Conservation (phyloP, 208 protist genomes). For the Wallacemonas sp. region DNA sequence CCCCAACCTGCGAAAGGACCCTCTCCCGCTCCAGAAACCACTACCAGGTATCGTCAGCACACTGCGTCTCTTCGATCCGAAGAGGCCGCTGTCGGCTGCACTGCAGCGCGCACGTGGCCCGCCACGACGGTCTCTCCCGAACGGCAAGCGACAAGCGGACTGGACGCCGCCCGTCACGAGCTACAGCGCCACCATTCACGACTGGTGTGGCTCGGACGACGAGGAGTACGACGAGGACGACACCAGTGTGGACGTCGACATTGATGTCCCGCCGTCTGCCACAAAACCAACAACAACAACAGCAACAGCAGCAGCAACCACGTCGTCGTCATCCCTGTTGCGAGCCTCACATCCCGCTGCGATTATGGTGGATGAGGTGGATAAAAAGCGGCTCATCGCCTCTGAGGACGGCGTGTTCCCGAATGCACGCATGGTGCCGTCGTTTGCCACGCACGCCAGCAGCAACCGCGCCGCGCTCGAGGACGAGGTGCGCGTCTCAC, state of each 20-base stretch:
- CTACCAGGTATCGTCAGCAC: background rate
- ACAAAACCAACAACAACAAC: no score
- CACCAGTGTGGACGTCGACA: background rate
- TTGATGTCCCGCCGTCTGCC: background rate
- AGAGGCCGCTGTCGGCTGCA: background rate
- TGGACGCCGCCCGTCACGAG: constrained; percentile 32
- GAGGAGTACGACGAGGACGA: constrained; percentile 19
- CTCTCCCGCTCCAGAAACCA: constrained; percentile 9
- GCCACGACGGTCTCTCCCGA: constrained; percentile 18
- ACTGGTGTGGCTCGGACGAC: constrained; percentile 3
- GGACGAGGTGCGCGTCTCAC: constrained; percentile 4
- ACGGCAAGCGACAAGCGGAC: constrained; percentile 24
- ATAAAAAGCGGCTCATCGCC: constrained; percentile 23
- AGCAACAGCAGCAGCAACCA: no score
- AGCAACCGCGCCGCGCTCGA: background rate
- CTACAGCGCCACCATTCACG: constrained; percentile 22
- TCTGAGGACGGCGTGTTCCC: background rate
- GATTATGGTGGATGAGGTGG: constrained; percentile 35
- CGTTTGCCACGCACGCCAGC: background rate
- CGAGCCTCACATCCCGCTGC: constrained; percentile 5
- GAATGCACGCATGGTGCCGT: no score
- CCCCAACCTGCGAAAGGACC: background rate
- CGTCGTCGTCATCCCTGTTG: no score
- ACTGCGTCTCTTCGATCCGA: constrained; percentile 13
- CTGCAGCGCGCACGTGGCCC: background rate